These are phyloP conservation scores for Chlamydomonas schloesseri DNA, from an alignment of 139 green algal genomes.

Conservation along the genomic window DNA sequence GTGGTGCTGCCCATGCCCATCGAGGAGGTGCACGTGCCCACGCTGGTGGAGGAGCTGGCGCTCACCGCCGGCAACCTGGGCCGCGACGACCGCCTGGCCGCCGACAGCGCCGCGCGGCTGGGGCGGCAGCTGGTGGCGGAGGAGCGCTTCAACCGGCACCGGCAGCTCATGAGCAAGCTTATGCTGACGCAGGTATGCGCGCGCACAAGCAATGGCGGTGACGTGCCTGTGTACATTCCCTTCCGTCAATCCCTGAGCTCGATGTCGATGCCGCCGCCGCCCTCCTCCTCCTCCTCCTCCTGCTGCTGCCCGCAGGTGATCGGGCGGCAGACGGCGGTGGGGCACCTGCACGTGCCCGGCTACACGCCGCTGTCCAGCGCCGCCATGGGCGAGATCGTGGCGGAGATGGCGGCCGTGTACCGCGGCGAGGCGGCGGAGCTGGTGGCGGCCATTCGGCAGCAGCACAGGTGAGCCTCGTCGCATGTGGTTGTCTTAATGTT, in stretches of 20 bases:
- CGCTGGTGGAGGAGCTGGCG: neutral
- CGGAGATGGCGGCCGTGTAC: conserved; percentile 54
- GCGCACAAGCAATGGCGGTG: no score
- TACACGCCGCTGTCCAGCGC: conserved; percentile 27
- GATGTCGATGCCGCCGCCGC: no score
- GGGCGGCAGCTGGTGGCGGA: neutral
- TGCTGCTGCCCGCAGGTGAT: conserved; percentile 11
- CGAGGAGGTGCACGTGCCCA: neutral
- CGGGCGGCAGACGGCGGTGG: conserved; percentile 23
- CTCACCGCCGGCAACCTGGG: neutral
- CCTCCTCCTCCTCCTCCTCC: neutral
- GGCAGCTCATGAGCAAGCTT: conserved; percentile 31
- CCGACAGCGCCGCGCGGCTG: conserved; percentile 18
- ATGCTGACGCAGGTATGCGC: conserved; percentile 39
- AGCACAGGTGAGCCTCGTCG: conserved; percentile 20
- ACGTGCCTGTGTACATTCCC: neutral
- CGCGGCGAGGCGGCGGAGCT: conserved; percentile 28
- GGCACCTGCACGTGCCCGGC: conserved; percentile 36
- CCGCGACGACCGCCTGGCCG: neutral
- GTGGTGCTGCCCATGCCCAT: conserved; percentile 5
- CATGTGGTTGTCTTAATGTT: neutral
- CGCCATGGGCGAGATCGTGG: conserved; percentile 46
- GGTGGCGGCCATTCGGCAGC: conserved; percentile 12
- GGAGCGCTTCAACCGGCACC: conserved; percentile 1
- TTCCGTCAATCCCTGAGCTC: no score